Evolutionary conservation across 495 filamentous ascomycete species (phyloP).

Genomic region (Astrothelium subdiscretum): DNA sequence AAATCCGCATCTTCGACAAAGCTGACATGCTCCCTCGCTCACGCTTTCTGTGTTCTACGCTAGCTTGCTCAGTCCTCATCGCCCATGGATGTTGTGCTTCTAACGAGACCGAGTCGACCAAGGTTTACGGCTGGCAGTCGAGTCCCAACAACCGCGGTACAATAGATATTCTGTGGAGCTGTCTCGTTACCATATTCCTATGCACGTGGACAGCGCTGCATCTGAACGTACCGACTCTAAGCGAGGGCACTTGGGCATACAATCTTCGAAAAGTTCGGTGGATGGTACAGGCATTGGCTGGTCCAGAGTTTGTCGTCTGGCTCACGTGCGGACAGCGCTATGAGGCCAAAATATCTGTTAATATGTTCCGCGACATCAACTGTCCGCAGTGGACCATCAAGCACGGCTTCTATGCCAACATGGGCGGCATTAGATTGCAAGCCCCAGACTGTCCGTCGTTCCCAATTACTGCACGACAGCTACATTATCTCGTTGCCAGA

Average conservation of each 20-base stretch:
- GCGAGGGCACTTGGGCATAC: not conserved
- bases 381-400: constrained; percentile 24
- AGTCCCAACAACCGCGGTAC: constrained; percentile 15
- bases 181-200: constrained; percentile 16
- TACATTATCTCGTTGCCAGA: constrained; percentile 24
- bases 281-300: constrained; percentile 11
- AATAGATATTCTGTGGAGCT: constrained; percentile 16
- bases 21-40: not conserved
- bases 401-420: constrained; percentile 31
- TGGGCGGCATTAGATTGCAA: constrained; percentile 27
- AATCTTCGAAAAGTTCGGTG: constrained; percentile 10
- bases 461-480: constrained; percentile 27
- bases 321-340: constrained; percentile 7
- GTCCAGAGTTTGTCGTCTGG: constrained; percentile 18
- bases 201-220: constrained; percentile 22
- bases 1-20: not conserved
- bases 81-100: not conserved
- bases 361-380: constrained; percentile 9
- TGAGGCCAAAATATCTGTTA: not conserved
- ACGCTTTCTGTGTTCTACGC: not conserved
- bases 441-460: constrained; percentile 17
- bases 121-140: constrained; percentile 8
- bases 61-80: not conserved
- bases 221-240: constrained; percentile 12
- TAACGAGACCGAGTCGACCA: not conserved